A percentile compares a stretch with the other conserved stretches of the same genome.
Evolutionary conservation across 2,329 filamentous ascomycete genomes (phyloP).

Genomic region (Ceratocystis smalleyi): DNA sequence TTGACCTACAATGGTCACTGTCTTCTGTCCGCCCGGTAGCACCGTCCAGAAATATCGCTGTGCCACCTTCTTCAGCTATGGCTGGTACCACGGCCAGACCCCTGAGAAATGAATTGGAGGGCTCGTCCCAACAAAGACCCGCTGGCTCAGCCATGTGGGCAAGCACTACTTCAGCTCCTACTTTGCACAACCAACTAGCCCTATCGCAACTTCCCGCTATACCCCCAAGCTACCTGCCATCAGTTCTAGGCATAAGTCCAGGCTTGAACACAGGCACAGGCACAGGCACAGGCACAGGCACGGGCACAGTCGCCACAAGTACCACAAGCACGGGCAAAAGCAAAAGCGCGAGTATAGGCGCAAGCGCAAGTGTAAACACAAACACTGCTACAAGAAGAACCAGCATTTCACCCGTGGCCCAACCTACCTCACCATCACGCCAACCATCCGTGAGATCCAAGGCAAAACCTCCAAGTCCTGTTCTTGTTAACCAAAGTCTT

Average conservation of each 20-base stretch:
- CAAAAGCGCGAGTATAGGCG: not conserved
- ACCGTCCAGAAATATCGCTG: not conserved
- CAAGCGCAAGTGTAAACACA: no score
- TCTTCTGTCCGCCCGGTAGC: not conserved
- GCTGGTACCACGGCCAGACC: not conserved
- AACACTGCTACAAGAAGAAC: no score
- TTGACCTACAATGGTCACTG: slow-evolving; percentile 6
- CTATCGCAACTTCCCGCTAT: not conserved
- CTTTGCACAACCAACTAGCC: not conserved
- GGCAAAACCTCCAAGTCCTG: no score
- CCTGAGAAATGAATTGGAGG: not conserved
- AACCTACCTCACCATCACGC: no score
- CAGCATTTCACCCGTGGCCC: no score
- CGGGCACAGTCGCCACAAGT: no score
- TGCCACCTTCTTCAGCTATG: not conserved
- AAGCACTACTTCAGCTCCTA: not conserved
- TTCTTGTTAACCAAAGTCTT: no score
- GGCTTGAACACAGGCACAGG: not conserved
- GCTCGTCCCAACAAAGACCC: not conserved
- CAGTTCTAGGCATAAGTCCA: not conserved
- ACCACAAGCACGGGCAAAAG: not conserved
- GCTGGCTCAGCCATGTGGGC: not conserved
- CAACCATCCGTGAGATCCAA: no score
- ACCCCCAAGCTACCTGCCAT: not conserved
- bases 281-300: not conserved